Evolutionary conservation across 176 grass and related monocot genomes (phyloP).

Genomic region (Musa beccarii): DNA sequence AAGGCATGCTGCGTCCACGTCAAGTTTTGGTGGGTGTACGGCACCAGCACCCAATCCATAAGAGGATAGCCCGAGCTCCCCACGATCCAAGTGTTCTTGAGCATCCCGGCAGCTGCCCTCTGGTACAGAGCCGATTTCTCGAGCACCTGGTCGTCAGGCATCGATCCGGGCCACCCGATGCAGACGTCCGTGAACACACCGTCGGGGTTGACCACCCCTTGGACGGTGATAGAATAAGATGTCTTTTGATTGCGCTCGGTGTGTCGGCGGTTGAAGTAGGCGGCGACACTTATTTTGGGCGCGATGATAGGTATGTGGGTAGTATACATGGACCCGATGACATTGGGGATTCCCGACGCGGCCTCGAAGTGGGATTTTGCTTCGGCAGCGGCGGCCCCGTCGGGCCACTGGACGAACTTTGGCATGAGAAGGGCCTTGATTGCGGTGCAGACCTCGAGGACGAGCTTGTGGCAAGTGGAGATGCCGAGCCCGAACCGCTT

Average conservation of each 20-base stretch:
- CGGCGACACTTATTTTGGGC: slow-evolving; percentile 78
- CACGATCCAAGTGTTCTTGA: slow-evolving; percentile 59
- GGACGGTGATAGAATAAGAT: slow-evolving; percentile 91
- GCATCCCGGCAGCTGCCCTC: slow-evolving; percentile 68
- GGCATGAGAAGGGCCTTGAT: slow-evolving; percentile 88
- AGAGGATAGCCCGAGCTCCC: slow-evolving; percentile 73
- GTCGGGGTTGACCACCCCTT: slow-evolving; percentile 65
- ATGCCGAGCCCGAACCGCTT: slow-evolving; percentile 95
- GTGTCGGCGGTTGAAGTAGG: slow-evolving; percentile 92
- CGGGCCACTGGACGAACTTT: slow-evolving; percentile 76
- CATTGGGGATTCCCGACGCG: slow-evolving; percentile 32
- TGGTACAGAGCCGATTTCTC: slow-evolving; percentile 85
- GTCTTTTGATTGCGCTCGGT: slow-evolving; percentile 98
- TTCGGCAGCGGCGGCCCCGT: slow-evolving; percentile 20
- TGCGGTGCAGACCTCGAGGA: slow-evolving; percentile 83
- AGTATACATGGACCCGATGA: slow-evolving; percentile 85
- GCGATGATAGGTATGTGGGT: slow-evolving; percentile 97
- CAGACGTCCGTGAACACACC: slow-evolving; percentile 89
- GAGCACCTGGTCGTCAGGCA: slow-evolving; percentile 86
- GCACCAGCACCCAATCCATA: slow-evolving; percentile 88
- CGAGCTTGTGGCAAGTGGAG: slow-evolving; percentile 96
- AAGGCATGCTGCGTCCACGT: slow-evolving; percentile 92
- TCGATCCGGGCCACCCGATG: slow-evolving; percentile 90
- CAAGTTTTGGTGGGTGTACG: slow-evolving; percentile 86
- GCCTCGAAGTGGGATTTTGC: slow-evolving; percentile 50